Conservation (phyloP, 169 alveolate genomes). For the Condylostoma magnum region DNA sequence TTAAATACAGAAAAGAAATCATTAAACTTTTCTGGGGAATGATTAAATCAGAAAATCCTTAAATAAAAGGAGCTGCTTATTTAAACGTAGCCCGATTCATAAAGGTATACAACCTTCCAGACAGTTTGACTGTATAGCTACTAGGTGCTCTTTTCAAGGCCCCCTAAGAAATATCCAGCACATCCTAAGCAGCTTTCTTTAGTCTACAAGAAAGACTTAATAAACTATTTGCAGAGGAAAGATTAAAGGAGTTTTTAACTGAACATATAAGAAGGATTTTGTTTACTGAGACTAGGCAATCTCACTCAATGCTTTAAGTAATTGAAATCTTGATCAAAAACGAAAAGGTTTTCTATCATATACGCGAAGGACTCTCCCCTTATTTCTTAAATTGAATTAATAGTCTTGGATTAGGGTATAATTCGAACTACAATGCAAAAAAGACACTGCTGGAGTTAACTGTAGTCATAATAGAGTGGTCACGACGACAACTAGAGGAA, state of each 20-base stretch:
- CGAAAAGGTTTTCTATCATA: conserved; percentile 16
- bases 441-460: conserved; percentile 25
- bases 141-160: conserved; percentile 21
- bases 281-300: conserved; percentile 9
- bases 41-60: conserved; percentile 32
- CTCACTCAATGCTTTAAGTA: conserved; percentile 14
- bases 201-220: conserved; percentile 3
- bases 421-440: conserved; percentile 31
- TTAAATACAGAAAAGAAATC: conserved; percentile 8
- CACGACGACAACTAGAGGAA: conserved; percentile 4
- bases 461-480: conserved; percentile 23
- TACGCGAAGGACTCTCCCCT: conserved; percentile 22
- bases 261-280: background rate
- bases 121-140: conserved; percentile 20
- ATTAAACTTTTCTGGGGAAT: conserved; percentile 31
- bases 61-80: conserved; percentile 30
- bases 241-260: background rate
- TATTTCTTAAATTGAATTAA: conserved; percentile 25
- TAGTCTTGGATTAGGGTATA: conserved; percentile 20
- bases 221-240: background rate
- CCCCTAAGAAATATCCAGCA: background rate
- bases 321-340: conserved; percentile 26
- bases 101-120: conserved; percentile 17
- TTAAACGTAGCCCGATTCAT: conserved; percentile 21
- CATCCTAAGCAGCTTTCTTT: background rate